Percentiles rank a stretch among this genome's conserved stretches.
phyloP scores from a whole-genome alignment of 208 protist species.

The Wallacemonas sp. region DNA sequence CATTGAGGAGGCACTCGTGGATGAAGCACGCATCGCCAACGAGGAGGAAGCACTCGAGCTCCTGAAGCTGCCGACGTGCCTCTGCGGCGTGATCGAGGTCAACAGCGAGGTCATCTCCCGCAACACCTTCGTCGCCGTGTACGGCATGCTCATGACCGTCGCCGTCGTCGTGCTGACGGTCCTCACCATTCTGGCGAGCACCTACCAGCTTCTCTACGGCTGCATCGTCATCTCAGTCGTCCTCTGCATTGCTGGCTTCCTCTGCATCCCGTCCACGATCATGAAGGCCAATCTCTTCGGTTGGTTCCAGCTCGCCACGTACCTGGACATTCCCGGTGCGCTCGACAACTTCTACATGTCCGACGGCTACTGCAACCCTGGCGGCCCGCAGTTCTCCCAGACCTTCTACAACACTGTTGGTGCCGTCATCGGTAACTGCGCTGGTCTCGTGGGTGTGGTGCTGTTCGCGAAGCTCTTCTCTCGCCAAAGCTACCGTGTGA shows the following conservation, averaged over 20 bases:
- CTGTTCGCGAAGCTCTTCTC: no score
- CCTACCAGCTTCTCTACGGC: constrained; percentile 32
- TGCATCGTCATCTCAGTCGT: constrained; percentile 31
- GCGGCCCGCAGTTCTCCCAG: no score
- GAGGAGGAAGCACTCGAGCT: background rate
- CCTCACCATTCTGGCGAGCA: constrained; percentile 31
- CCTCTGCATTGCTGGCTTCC: constrained; percentile 36
- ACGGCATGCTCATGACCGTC: constrained; percentile 37
- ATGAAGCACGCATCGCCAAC: background rate
- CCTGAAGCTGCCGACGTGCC: constrained; percentile 12
- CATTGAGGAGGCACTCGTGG: constrained; percentile 10
- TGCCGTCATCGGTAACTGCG: no score
- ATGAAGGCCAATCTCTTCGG: no score
- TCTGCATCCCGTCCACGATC: no score
- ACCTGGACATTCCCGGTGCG: no score
- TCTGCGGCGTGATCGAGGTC: constrained; percentile 21
- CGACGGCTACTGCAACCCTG: no score
- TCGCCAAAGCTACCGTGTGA: no score
- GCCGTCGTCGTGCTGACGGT: constrained; percentile 31
- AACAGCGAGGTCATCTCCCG: constrained; percentile 29
- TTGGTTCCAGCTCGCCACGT: no score
- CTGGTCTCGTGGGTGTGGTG: no score
- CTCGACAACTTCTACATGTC: no score
- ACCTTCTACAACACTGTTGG: no score
- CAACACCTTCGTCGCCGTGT: constrained; percentile 27